Conservation (phyloP, 2,329 filamentous ascomycete species). For the Alternaria sp. region DNA sequence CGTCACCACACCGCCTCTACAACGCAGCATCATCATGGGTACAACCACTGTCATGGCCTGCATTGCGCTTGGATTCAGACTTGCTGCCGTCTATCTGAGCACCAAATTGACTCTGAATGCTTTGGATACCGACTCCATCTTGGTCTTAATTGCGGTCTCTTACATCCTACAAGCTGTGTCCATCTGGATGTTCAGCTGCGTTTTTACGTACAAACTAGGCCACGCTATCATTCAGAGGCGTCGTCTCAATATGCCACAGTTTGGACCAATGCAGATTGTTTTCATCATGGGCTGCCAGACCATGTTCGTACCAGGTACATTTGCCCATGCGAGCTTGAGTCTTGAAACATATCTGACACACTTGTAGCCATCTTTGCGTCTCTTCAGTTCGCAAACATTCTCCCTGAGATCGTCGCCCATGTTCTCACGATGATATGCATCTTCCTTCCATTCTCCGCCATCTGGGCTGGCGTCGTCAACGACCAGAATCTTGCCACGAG, state of each 20-base stretch:
- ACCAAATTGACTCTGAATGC: slow-evolving; percentile 50
- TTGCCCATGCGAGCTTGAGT: neutral
- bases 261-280: slow-evolving; percentile 71
- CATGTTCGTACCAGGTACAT: slow-evolving; percentile 67
- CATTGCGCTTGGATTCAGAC: slow-evolving; percentile 62
- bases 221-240: slow-evolving; percentile 64
- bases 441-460: slow-evolving; percentile 70
- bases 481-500: slow-evolving; percentile 29
- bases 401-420: slow-evolving; percentile 64
- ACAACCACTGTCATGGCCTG: slow-evolving; percentile 60
- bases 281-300: slow-evolving; percentile 74
- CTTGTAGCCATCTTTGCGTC: slow-evolving; percentile 66
- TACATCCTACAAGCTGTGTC: slow-evolving; percentile 63
- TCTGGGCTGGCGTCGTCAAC: slow-evolving; percentile 64
- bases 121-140: slow-evolving; percentile 34
- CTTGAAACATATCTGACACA: slow-evolving; percentile 26
- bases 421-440: slow-evolving; percentile 67
- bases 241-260: slow-evolving; percentile 65
- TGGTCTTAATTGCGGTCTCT: slow-evolving; percentile 43
- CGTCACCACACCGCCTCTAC: slow-evolving; percentile 55
- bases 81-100: slow-evolving; percentile 62
- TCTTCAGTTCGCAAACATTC: slow-evolving; percentile 61
- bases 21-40: slow-evolving; percentile 57
- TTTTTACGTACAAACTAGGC: slow-evolving; percentile 69
- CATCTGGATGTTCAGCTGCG: slow-evolving; percentile 68